These are phyloP conservation scores for Vaccinium darrowii DNA, from an alignment of 148 eudicot species.

Conservation along the genomic window DNA sequence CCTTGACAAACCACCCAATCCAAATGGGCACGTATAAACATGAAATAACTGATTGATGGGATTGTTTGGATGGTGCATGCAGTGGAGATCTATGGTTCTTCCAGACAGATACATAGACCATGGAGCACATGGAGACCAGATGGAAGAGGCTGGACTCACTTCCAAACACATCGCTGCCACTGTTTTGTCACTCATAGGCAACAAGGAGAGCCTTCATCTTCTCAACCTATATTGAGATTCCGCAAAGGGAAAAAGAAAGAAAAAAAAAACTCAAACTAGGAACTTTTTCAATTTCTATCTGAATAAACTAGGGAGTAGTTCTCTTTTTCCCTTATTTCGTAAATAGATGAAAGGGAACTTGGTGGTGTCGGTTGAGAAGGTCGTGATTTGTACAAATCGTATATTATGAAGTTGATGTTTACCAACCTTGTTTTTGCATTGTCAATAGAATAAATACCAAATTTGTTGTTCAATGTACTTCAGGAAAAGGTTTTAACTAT, in stretches of 20 bases:
- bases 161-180: constrained; percentile 41
- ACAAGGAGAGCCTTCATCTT: constrained; percentile 24
- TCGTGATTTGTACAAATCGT: background rate
- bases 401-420: background rate
- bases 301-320: background rate
- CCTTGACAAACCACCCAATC: background rate
- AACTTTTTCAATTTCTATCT: background rate
- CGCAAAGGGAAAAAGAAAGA: background rate
- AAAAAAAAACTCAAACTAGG: background rate
- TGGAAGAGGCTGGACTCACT: constrained; percentile 41
- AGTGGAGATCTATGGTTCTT: constrained; percentile 50
- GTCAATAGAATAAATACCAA: background rate
- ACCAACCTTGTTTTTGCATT: background rate
- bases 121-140: constrained; percentile 35
- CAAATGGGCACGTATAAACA: background rate
- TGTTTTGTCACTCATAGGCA: constrained; percentile 34
- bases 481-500: background rate
- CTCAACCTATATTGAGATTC: constrained; percentile 7
- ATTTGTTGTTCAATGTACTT: background rate
- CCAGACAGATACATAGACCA: constrained; percentile 47
- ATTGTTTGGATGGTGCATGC: background rate
- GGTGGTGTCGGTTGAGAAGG: background rate
- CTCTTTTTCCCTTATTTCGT: background rate
- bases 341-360: background rate
- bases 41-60: background rate